phyloP scores from a whole-genome alignment of 176 grass and related monocot genomes.

The Guadua angustifolia region DNA sequence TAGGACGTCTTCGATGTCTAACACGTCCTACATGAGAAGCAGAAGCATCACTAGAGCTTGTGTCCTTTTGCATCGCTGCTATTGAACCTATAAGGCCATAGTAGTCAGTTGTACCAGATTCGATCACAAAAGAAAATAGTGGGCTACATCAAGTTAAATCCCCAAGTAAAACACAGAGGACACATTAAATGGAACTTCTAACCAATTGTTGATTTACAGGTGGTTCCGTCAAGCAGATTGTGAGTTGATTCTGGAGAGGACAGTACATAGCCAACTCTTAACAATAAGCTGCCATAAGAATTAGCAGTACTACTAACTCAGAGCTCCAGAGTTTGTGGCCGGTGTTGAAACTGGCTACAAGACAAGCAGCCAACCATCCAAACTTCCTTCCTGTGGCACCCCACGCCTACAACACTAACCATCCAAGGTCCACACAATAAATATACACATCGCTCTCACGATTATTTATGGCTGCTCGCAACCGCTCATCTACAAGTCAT shows the following conservation, averaged over 20 bases:
- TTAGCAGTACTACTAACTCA: not conserved
- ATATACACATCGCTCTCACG: conserved; percentile 53
- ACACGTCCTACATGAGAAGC: conserved; percentile 52
- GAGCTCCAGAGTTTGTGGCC: not conserved
- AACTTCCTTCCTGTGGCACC: conserved; percentile 36
- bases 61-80: conserved; percentile 61
- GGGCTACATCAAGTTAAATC: not conserved
- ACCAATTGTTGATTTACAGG: not conserved
- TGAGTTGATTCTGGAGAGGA: not conserved
- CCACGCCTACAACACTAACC: not conserved
- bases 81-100: conserved; percentile 36
- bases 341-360: conserved; percentile 17
- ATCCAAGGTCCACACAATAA: conserved; percentile 47
- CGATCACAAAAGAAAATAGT: not conserved
- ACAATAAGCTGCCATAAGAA: not conserved
- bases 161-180: too few species aligned
- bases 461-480: conserved; percentile 45
- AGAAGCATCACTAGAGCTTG: conserved; percentile 46
- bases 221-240: not conserved
- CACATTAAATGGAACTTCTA: not conserved
- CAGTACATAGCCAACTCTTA: not conserved
- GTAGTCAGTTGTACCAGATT: conserved; percentile 13
- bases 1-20: conserved; percentile 53
- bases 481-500: conserved; percentile 38
- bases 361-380: conserved; percentile 28